A percentile compares a stretch with the other conserved stretches of the same genome.
phyloP scores from a whole-genome alignment of 1,139 yeast genomes.

The Tardiomyces digboiensis region DNA sequence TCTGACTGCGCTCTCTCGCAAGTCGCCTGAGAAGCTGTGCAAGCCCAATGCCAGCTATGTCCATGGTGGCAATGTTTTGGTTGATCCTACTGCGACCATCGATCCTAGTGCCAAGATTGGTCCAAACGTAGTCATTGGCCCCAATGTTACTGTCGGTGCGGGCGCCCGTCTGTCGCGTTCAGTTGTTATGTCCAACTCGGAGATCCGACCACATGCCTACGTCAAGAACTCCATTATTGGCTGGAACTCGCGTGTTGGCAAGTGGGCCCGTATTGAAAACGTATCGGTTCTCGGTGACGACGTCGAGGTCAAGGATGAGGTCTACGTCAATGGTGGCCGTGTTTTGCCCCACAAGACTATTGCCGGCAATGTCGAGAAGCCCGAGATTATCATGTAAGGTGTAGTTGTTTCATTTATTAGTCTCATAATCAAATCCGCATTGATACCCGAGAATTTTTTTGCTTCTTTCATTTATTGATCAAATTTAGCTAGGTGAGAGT shows the following conservation, averaged over 20 bases:
- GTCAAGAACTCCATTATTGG: constrained; percentile 98
- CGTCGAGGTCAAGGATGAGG: constrained; percentile 96
- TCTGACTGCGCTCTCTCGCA: constrained; percentile 79
- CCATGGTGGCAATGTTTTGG: constrained; percentile 88
- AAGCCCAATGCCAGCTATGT: constrained; percentile 56
- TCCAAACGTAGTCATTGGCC: constrained; percentile 97
- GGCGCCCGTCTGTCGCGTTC: constrained; percentile 99
- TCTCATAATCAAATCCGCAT: background rate
- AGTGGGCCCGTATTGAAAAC: constrained; percentile 99
- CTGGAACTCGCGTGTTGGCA: constrained; percentile 98
- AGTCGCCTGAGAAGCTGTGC: constrained; percentile 59
- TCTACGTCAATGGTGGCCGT: constrained; percentile 98
- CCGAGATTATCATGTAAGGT: constrained; percentile 86
- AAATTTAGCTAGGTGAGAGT: no score
- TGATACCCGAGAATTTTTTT: background rate
- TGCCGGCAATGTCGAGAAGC: constrained; percentile 93
- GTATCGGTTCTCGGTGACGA: constrained; percentile 98
- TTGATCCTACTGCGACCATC: constrained; percentile 93
- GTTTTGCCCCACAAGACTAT: constrained; percentile 98
- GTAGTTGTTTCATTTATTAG: background rate
- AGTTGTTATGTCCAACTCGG: constrained; percentile 84
- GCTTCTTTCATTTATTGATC: background rate
- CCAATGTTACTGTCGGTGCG: constrained; percentile 91
- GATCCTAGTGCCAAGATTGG: constrained; percentile 94
- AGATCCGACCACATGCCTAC: constrained; percentile 96